Conservation (phyloP, 1,284 basidiomycete genomes). For the Pseudozyma sp. region DNA sequence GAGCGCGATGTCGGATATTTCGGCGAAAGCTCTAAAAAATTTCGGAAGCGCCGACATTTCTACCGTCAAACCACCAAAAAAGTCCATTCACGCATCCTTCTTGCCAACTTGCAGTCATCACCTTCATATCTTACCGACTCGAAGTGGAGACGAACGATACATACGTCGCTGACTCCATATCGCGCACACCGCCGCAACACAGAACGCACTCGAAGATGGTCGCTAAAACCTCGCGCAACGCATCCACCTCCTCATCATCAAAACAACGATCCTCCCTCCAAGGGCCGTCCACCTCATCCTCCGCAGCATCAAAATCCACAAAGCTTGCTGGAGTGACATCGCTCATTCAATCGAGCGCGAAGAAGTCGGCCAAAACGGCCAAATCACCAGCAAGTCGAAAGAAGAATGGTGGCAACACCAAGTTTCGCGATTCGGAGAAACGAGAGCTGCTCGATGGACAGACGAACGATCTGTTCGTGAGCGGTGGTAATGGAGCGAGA, state of each 20-base stretch:
- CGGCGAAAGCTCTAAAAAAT: too few relatives aligned
- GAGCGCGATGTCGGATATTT: too few relatives aligned
- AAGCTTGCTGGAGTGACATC: neutral
- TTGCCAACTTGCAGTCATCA: too few relatives aligned
- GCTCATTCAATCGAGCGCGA: conserved; percentile 18
- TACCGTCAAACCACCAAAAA: too few relatives aligned
- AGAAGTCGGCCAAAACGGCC: conserved; percentile 7
- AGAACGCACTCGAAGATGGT: conserved; percentile 8
- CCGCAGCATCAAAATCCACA: conserved; percentile 6
- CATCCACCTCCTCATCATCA: conserved; percentile 1
- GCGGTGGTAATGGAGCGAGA: neutral
- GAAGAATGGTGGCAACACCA: conserved; percentile 20
- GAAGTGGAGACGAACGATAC: too few relatives aligned
- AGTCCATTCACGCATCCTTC: too few relatives aligned
- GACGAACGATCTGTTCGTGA: conserved; percentile 15
- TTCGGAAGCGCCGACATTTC: too few relatives aligned
- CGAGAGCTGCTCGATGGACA: conserved; percentile 25
- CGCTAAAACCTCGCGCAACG: conserved; percentile 3
- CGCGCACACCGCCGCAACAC: neutral
- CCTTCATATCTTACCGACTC: too few relatives aligned
- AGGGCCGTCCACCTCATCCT: conserved; percentile 6
- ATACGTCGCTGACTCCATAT: neutral
- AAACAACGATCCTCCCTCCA: conserved; percentile 2
- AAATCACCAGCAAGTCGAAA: neutral
- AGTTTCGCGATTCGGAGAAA: conserved; percentile 28